These are phyloP conservation scores for Diaporthe eres DNA, from an alignment of 2,329 filamentous ascomycete species.

Conservation along the genomic window DNA sequence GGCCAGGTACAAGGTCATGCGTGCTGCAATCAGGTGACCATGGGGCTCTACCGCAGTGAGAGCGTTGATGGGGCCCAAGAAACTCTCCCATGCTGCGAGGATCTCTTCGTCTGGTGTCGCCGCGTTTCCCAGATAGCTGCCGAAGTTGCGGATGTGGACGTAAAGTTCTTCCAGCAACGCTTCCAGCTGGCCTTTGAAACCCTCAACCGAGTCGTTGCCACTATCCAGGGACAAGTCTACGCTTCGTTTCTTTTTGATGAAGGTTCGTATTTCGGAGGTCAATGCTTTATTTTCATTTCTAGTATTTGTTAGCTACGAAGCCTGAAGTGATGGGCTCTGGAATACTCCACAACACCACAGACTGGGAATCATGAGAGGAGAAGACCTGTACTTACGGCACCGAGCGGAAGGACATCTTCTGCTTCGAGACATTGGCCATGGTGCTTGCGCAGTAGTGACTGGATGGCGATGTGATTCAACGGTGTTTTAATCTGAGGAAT, in stretches of 20 bases:
- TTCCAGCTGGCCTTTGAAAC: neutral
- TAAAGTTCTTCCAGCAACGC: slow-evolving; percentile 18
- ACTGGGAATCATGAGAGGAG: neutral
- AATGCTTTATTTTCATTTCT: slow-evolving; percentile 8
- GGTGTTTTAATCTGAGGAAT: neutral
- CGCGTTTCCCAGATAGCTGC: slow-evolving; percentile 55
- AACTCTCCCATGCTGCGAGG: slow-evolving; percentile 36
- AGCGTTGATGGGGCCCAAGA: slow-evolving; percentile 26
- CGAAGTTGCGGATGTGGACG: slow-evolving; percentile 12
- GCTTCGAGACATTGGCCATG: neutral
- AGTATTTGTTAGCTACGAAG: neutral
- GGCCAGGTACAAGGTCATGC: slow-evolving; percentile 37
- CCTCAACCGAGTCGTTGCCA: neutral
- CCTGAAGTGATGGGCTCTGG: neutral
- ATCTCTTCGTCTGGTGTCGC: slow-evolving; percentile 17
- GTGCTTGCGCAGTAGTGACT: neutral
- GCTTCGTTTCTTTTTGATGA: neutral
- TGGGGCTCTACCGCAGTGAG: slow-evolving; percentile 7
- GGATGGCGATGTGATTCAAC: neutral
- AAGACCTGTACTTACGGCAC: neutral
- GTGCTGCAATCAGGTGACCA: slow-evolving; percentile 34
- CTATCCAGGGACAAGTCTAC: too few species aligned
- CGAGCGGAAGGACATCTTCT: neutral
- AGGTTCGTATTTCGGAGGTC: neutral
- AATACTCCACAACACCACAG: neutral